These are phyloP conservation scores for Catunica adiposa DNA, from an alignment of 2,329 filamentous ascomycete species.

Conservation along the genomic window DNA sequence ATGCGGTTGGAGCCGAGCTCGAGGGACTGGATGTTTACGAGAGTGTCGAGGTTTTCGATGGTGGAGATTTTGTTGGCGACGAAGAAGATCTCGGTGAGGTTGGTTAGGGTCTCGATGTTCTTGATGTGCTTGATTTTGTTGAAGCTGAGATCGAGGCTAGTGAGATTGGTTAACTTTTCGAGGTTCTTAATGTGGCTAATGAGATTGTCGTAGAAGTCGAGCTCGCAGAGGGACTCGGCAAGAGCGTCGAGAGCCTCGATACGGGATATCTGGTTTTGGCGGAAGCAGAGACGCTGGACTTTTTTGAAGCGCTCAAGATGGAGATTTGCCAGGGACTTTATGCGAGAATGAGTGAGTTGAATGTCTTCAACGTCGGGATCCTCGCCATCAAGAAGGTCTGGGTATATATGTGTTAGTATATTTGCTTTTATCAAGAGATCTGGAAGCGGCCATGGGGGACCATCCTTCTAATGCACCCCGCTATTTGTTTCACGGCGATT, in stretches of 20 bases:
- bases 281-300: conserved; percentile 64
- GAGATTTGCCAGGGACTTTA: conserved; percentile 61
- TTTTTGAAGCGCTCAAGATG: conserved; percentile 70
- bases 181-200: conserved; percentile 75
- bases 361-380: conserved; percentile 56
- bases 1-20: conserved; percentile 90
- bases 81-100: conserved; percentile 73
- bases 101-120: conserved; percentile 58
- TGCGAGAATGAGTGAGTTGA: conserved; percentile 73
- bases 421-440: background rate
- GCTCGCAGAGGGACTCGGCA: conserved; percentile 53
- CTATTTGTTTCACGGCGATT: background rate
- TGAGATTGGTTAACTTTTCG: conserved; percentile 60
- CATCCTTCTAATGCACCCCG: too few species aligned
- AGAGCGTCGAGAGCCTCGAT: conserved; percentile 59
- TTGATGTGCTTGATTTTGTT: conserved; percentile 99
- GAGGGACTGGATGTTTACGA: conserved; percentile 62
- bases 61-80: conserved; percentile 85
- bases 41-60: conserved; percentile 68
- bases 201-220: conserved; percentile 94
- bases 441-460: too few species aligned
- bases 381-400: conserved; percentile 46
- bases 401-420: conserved; percentile 7
- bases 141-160: conserved; percentile 78
- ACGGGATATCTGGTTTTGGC: conserved; percentile 73